phyloP scores from a whole-genome alignment of 768 basidiomycete species.

The Tylopilus felleus region DNA sequence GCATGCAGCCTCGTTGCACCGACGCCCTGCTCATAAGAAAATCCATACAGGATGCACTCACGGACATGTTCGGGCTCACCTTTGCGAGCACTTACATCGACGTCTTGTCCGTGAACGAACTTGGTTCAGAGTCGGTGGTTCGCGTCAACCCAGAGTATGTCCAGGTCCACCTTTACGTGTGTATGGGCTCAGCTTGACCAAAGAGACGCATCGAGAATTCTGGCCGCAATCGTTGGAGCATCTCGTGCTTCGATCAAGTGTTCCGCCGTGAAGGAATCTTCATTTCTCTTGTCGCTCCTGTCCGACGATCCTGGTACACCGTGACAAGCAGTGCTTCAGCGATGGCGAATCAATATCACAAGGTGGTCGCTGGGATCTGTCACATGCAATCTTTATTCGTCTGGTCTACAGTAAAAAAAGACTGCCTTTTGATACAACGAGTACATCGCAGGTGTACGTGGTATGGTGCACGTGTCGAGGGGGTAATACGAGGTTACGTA shows the following conservation, averaged over 20 bases:
- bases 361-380: background rate
- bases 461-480: slow-evolving; percentile 5
- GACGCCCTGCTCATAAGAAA: slow-evolving; percentile 51
- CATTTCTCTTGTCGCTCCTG: slow-evolving; percentile 32
- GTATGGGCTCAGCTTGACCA: background rate
- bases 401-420: slow-evolving; percentile 1
- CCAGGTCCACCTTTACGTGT: background rate
- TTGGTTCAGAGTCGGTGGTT: slow-evolving; percentile 23
- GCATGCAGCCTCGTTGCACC: slow-evolving; percentile 22
- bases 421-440: background rate
- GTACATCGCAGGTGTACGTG: slow-evolving; percentile 1
- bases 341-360: slow-evolving; percentile 9
- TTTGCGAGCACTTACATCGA: slow-evolving; percentile 53
- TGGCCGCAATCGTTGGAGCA: slow-evolving; percentile 25
- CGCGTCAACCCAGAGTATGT: slow-evolving; percentile 21
- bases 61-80: slow-evolving; percentile 53
- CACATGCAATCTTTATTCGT: slow-evolving; percentile 2
- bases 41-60: slow-evolving; percentile 51
- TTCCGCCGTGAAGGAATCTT: slow-evolving; percentile 23
- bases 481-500: background rate
- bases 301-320: slow-evolving; percentile 5
- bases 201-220: slow-evolving; percentile 24
- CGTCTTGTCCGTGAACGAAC: slow-evolving; percentile 47
- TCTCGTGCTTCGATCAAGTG: slow-evolving; percentile 25
- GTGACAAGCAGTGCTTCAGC: slow-evolving; percentile 3